Conservation (phyloP, 441 rosid genomes). For the Pelargonium citronellum region DNA sequence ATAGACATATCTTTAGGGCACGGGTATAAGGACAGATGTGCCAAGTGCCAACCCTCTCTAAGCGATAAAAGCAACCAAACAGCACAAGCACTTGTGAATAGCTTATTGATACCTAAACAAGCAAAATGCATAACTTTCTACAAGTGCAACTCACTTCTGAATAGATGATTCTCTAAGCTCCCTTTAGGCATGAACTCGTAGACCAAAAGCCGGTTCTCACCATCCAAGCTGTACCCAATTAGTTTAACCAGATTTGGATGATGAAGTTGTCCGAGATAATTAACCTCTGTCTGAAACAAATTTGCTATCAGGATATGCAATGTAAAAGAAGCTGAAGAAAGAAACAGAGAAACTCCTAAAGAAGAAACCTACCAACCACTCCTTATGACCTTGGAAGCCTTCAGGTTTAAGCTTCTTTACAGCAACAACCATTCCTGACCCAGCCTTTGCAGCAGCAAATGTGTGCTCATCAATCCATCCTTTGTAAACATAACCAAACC, state of each 20-base stretch:
- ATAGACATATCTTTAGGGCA: too few species aligned
- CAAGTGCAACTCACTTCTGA: conserved; percentile 49
- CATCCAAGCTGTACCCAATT: conserved; percentile 47
- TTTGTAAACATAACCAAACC: conserved; percentile 56
- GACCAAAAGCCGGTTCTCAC: conserved; percentile 45
- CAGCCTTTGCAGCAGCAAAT: conserved; percentile 45
- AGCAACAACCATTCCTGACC: conserved; percentile 51
- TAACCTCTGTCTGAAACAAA: conserved; percentile 41
- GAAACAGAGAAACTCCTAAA: background rate
- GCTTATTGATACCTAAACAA: too few species aligned
- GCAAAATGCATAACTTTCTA: too few species aligned
- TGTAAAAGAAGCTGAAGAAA: conserved; percentile 15
- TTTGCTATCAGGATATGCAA: conserved; percentile 4
- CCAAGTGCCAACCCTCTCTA: too few species aligned
- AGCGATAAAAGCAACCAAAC: too few species aligned
- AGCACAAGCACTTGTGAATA: too few species aligned
- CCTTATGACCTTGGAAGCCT: conserved; percentile 51
- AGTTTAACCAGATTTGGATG: conserved; percentile 58
- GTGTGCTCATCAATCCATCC: conserved; percentile 51
- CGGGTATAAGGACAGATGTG: too few species aligned
- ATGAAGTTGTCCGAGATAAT: conserved; percentile 47
- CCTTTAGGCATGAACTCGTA: conserved; percentile 57
- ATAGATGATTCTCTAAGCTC: conserved; percentile 61
- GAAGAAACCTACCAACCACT: conserved; percentile 51
- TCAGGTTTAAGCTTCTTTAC: conserved; percentile 48